Percentiles rank a stretch among this genome's conserved stretches.
phyloP scores from a whole-genome alignment of 257 asterid species.

The Plantago ovata region DNA sequence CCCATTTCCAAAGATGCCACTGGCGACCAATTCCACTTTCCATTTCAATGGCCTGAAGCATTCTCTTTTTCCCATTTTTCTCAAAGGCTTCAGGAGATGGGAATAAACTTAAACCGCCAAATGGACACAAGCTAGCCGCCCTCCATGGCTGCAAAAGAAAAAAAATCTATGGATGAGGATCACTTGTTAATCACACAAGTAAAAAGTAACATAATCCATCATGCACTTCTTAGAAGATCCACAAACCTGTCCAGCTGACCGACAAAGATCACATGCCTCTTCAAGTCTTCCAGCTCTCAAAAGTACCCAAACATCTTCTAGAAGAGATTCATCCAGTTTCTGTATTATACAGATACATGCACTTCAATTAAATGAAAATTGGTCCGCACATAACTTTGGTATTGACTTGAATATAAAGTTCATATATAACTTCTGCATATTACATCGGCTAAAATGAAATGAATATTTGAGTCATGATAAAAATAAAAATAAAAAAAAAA shows the following conservation, averaged over 20 bases:
- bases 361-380: conserved; percentile 12
- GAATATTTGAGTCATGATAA: not conserved
- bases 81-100: conserved; percentile 80
- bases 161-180: conserved; percentile 22
- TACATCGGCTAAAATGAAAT: too few relatives aligned
- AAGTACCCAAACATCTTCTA: conserved; percentile 95
- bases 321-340: conserved; percentile 97
- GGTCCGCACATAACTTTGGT: conserved; percentile 5
- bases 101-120: conserved; percentile 59
- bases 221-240: conserved; percentile 22
- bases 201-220: conserved; percentile 16
- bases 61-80: conserved; percentile 78
- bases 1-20: conserved; percentile 98
- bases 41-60: conserved; percentile 83
- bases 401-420: conserved; percentile 1
- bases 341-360: conserved; percentile 27
- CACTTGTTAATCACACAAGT: conserved; percentile 10
- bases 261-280: conserved; percentile 89
- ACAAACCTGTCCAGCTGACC: conserved; percentile 92
- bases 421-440: not conserved
- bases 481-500: too few relatives aligned
- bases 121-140: conserved; percentile 85
- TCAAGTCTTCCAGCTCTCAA: conserved; percentile 90
- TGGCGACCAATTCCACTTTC: conserved; percentile 95
- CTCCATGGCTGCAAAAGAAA: conserved; percentile 90